These are phyloP conservation scores for Psilocybe cubensis DNA, from an alignment of 768 basidiomycete species.

Conservation along the genomic window DNA sequence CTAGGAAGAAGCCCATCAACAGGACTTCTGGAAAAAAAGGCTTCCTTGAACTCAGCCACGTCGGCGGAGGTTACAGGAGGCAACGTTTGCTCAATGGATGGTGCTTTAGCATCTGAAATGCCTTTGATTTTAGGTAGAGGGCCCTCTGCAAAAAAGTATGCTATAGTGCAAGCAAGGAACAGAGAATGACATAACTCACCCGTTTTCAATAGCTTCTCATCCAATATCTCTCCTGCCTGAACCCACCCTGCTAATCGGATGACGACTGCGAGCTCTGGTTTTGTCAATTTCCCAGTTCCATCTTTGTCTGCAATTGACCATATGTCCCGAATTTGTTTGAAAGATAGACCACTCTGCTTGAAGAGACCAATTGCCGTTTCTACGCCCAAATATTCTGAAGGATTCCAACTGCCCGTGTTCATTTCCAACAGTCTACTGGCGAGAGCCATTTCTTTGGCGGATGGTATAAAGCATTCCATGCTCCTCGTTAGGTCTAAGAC, in stretches of 20 bases:
- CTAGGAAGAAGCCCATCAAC: background rate
- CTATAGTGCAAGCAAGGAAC: background rate
- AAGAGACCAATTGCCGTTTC: slow-evolving; percentile 14
- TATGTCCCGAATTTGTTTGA: slow-evolving; percentile 13
- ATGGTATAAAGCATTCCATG: background rate
- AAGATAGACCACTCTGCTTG: slow-evolving; percentile 8
- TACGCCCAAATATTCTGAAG: slow-evolving; percentile 4
- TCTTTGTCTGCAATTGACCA: slow-evolving; percentile 14
- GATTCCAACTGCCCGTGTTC: slow-evolving; percentile 4
- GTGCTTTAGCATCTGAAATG: background rate
- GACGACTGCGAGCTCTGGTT: slow-evolving; percentile 10
- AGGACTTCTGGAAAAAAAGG: background rate
- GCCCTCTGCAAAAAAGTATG: background rate
- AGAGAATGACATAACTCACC: background rate
- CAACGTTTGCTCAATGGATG: background rate
- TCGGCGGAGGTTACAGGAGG: background rate
- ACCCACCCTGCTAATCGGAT: slow-evolving; percentile 16
- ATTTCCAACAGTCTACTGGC: slow-evolving; percentile 3
- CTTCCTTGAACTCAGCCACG: background rate
- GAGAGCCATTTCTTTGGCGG: slow-evolving; percentile 4
- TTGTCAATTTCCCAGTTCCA: slow-evolving; percentile 6
- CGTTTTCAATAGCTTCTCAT: slow-evolving; percentile 3
- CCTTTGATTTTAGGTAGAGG: slow-evolving; percentile 10
- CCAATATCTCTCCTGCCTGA: slow-evolving; percentile 6
- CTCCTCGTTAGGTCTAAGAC: background rate